Evolutionary conservation across 176 grass and related monocot genomes (phyloP).

Genomic region (Triticum turgidum): DNA sequence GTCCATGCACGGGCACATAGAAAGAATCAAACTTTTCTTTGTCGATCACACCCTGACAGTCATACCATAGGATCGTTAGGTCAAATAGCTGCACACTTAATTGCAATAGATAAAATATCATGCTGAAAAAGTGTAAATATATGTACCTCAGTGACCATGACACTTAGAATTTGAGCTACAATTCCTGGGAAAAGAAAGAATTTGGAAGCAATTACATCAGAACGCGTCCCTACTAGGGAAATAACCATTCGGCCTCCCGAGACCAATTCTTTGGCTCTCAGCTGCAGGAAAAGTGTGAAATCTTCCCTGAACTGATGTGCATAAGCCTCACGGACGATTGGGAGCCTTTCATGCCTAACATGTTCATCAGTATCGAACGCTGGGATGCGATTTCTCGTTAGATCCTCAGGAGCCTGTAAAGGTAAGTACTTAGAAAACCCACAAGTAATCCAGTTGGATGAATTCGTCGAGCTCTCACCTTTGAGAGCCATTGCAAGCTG

Average conservation of each 20-base stretch:
- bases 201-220: neutral
- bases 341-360: neutral
- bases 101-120: neutral
- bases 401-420: constrained; percentile 11
- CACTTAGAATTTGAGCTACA: neutral
- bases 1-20: neutral
- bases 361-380: neutral
- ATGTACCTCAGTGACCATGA: neutral
- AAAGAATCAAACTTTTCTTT: constrained; percentile 8
- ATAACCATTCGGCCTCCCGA: constrained; percentile 2
- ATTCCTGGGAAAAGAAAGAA: neutral
- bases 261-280: constrained; percentile 22
- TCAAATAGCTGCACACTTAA: neutral
- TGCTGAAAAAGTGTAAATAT: neutral
- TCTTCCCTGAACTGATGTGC: neutral
- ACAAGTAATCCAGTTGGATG: neutral
- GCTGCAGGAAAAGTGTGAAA: neutral
- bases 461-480: neutral
- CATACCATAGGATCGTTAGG: neutral
- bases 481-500: constrained; percentile 28
- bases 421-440: neutral
- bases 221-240: neutral
- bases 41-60: neutral
- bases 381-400: neutral
- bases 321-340: neutral